These are phyloP conservation scores for Haematococcus lacustris DNA, from an alignment of 139 green algal species.

Conservation along the genomic window DNA sequence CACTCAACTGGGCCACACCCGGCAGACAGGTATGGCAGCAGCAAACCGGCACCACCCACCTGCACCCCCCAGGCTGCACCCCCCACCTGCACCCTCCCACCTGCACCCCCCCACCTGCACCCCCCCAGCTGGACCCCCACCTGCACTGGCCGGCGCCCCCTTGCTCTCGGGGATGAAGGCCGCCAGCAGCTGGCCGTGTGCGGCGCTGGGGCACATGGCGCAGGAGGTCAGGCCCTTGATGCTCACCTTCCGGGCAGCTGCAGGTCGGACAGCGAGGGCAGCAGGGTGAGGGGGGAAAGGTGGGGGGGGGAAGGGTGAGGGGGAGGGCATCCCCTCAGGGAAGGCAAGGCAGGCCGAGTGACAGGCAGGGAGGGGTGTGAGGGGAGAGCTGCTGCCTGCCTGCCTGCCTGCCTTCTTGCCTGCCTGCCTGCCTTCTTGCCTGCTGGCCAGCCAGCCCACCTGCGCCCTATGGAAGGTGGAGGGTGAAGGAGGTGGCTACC, in stretches of 20 bases:
- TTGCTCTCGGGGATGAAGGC: slow-evolving; percentile 69
- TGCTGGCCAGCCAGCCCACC: too few species aligned
- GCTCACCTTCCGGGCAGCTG: slow-evolving; percentile 45
- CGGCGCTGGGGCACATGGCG: slow-evolving; percentile 33
- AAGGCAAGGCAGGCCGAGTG: not conserved
- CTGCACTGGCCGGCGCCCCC: slow-evolving; percentile 45
- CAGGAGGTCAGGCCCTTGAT: slow-evolving; percentile 60
- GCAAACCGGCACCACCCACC: too few species aligned
- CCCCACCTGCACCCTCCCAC: too few species aligned
- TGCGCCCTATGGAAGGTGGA: too few species aligned
- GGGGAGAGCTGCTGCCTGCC: not conserved
- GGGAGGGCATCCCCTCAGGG: not conserved
- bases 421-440: too few species aligned
- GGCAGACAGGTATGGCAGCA: too few species aligned
- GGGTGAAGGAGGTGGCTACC: too few species aligned
- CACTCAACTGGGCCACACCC: too few species aligned
- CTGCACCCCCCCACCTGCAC: too few species aligned
- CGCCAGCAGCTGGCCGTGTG: slow-evolving; percentile 19
- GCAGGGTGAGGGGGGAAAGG: not conserved
- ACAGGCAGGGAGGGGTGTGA: not conserved
- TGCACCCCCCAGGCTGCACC: too few species aligned
- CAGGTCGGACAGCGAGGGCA: not conserved
- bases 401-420: not conserved
- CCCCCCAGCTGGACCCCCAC: slow-evolving; percentile 1
- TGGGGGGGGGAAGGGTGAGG: not conserved